These are phyloP conservation scores for Pythium dissotocum DNA, from an alignment of 352 stramenopile species.

Conservation along the genomic window DNA sequence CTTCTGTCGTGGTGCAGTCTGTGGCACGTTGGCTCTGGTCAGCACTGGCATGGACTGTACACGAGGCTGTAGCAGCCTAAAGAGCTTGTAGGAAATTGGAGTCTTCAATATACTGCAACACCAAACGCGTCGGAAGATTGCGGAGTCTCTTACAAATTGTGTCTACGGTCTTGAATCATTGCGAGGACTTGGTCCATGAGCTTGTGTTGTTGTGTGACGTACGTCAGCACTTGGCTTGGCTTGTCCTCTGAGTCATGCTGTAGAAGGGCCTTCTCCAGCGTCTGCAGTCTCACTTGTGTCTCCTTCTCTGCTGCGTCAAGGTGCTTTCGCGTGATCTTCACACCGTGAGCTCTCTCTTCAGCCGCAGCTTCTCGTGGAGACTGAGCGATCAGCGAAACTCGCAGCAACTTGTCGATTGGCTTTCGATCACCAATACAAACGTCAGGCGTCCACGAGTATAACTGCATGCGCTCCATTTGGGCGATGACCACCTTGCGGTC, in stretches of 20 bases:
- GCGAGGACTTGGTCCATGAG: constrained; percentile 6
- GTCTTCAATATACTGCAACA: constrained; percentile 19
- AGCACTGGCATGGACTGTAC: not conserved
- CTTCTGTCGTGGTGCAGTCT: not conserved
- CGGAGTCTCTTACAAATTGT: constrained; percentile 19
- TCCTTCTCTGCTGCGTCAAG: constrained; percentile 12
- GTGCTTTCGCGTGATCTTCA: constrained; percentile 6
- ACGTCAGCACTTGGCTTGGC: not conserved
- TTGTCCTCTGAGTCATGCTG: not conserved
- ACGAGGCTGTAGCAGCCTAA: not conserved
- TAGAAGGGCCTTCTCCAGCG: constrained; percentile 1
- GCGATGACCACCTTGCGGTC: constrained; percentile 18
- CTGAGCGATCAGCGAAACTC: constrained; percentile 21
- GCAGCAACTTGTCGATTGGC: constrained; percentile 19
- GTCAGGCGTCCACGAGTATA: constrained; percentile 26
- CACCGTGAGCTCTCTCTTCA: constrained; percentile 1
- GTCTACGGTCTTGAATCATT: not conserved
- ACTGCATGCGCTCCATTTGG: constrained; percentile 24
- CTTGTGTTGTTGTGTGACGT: constrained; percentile 14
- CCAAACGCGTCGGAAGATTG: constrained; percentile 26
- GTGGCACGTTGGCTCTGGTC: constrained; percentile 2
- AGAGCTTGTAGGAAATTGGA: constrained; percentile 11
- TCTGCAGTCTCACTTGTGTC: constrained; percentile 1
- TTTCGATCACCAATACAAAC: constrained; percentile 20
- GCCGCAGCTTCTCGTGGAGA: constrained; percentile 13